Percentiles rank a stretch among this genome's conserved stretches.
Conservation (phyloP, 805 yeast genomes). For the Saturnispora galanensis region DNA sequence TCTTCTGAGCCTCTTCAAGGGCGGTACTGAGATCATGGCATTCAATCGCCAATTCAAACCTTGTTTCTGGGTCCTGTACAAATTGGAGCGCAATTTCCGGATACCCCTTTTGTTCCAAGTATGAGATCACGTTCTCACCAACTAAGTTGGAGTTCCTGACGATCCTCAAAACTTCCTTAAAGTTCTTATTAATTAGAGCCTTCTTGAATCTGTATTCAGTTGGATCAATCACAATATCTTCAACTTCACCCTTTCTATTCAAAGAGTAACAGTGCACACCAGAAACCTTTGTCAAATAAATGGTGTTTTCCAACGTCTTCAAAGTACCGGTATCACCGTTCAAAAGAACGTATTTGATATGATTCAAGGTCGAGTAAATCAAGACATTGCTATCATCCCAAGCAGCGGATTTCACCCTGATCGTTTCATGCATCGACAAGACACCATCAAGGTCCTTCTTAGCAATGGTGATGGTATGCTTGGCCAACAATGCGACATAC, state of each 20-base stretch:
- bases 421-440: slow-evolving; percentile 89
- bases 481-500: slow-evolving; percentile 77
- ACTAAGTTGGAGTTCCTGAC: slow-evolving; percentile 85
- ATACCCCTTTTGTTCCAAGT: slow-evolving; percentile 87
- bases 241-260: slow-evolving; percentile 78
- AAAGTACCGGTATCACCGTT: slow-evolving; percentile 95
- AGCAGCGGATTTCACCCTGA: slow-evolving; percentile 90
- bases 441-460: slow-evolving; percentile 66
- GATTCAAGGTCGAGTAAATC: slow-evolving; percentile 89
- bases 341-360: slow-evolving; percentile 83
- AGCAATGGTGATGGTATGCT: slow-evolving; percentile 87
- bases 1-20: slow-evolving; percentile 72
- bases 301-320: slow-evolving; percentile 80
- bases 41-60: slow-evolving; percentile 92
- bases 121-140: slow-evolving; percentile 94
- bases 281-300: slow-evolving; percentile 65
- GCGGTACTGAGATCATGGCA: slow-evolving; percentile 85
- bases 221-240: slow-evolving; percentile 74
- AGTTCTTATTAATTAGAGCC: slow-evolving; percentile 82
- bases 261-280: slow-evolving; percentile 71
- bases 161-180: slow-evolving; percentile 82
- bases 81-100: slow-evolving; percentile 97
- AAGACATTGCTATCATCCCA: slow-evolving; percentile 95
- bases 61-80: slow-evolving; percentile 91
- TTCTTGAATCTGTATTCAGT: slow-evolving; percentile 95